Evolutionary conservation across 805 yeast genomes (phyloP).

Genomic region (Candida ponderosae): DNA sequence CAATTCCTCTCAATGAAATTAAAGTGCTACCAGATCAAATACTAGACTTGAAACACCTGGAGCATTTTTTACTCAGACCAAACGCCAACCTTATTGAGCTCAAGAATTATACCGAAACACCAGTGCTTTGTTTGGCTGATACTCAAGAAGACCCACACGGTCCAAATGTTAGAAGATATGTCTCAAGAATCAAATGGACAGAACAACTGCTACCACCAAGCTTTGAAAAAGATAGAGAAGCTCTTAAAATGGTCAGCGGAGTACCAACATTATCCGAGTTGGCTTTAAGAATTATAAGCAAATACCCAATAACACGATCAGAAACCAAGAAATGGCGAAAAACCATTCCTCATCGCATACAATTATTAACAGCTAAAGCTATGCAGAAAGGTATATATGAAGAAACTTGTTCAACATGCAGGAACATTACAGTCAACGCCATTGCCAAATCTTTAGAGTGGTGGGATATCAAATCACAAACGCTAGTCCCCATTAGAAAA

Average conservation of each 20-base stretch:
- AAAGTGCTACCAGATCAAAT: conserved; percentile 46
- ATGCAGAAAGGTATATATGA: conserved; percentile 42
- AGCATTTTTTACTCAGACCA: conserved; percentile 46
- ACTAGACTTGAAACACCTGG: conserved; percentile 33
- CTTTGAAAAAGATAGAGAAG: conserved; percentile 13
- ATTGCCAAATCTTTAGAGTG: conserved; percentile 55
- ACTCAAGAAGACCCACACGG: conserved; percentile 7
- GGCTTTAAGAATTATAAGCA: conserved; percentile 39
- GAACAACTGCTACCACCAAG: conserved; percentile 3
- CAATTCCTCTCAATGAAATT: conserved; percentile 44
- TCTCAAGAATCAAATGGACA: conserved; percentile 18
- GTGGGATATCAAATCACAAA: conserved; percentile 55
- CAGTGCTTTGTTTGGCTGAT: conserved; percentile 15
- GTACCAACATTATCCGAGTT: conserved; percentile 41
- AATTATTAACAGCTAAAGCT: conserved; percentile 40
- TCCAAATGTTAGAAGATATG: conserved; percentile 15
- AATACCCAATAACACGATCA: conserved; percentile 43
- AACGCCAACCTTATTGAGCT: conserved; percentile 30
- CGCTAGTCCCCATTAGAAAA: conserved; percentile 41
- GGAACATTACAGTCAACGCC: conserved; percentile 40
- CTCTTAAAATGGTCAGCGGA: conserved; percentile 13
- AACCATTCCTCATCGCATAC: conserved; percentile 36
- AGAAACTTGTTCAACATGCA: conserved; percentile 48
- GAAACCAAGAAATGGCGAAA: conserved; percentile 50
- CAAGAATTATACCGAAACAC: conserved; percentile 9